These are phyloP conservation scores for Pyropia yezoensis DNA, from an alignment of 23 red algal species.

Conservation along the genomic window DNA sequence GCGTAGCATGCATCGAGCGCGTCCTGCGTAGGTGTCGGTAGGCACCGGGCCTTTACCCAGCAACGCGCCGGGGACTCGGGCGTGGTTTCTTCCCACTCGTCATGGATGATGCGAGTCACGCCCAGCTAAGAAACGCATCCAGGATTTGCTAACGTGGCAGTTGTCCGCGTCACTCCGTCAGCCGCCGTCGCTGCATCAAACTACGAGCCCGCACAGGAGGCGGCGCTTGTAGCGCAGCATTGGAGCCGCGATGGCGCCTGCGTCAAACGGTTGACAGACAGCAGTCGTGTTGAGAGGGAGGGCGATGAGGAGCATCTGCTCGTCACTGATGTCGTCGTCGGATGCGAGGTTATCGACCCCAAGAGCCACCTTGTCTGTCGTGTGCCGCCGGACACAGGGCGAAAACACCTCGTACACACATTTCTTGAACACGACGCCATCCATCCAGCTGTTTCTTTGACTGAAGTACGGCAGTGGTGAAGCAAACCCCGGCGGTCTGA, in stretches of 20 bases:
- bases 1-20: too few relatives aligned
- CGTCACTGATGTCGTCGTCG: not conserved
- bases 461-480: not conserved
- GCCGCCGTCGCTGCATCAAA: not conserved
- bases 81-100: too few relatives aligned
- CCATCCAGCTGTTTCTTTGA: conserved; percentile 10
- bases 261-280: conserved; percentile 5
- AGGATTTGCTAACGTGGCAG: too few relatives aligned
- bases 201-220: not conserved
- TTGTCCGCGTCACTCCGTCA: too few relatives aligned
- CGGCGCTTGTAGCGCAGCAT: conserved; percentile 3
- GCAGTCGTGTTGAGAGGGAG: conserved; percentile 4
- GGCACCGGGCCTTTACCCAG: too few relatives aligned
- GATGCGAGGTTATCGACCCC: conserved; percentile 7
- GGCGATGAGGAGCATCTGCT: conserved; percentile 7
- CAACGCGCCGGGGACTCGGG: too few relatives aligned
- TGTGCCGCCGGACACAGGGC: not conserved
- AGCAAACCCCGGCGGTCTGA: not conserved
- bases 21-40: too few relatives aligned
- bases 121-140: too few relatives aligned
- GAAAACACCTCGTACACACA: not conserved
- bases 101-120: too few relatives aligned
- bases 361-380: conserved; percentile 3
- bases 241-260: not conserved
- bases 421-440: not conserved